Conservation (phyloP, 305 asterid genomes). For the Vinca major region DNA sequence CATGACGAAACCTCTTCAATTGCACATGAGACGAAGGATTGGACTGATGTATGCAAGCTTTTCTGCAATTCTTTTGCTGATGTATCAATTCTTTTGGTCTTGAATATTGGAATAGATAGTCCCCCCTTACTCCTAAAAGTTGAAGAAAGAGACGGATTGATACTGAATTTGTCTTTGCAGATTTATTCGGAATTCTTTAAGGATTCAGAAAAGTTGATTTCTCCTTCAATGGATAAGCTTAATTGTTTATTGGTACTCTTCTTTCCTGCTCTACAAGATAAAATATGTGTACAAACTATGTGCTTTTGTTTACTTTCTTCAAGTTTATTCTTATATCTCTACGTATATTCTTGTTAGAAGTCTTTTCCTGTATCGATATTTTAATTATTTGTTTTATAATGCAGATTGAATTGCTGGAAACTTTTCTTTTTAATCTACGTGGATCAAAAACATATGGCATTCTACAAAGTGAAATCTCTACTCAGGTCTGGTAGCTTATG, state of each 20-base stretch:
- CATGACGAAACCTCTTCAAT: constrained; percentile 23
- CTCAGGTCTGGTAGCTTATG: constrained; percentile 48
- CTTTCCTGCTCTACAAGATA: constrained; percentile 15
- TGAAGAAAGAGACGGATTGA: constrained; percentile 3
- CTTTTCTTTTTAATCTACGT: constrained; percentile 40
- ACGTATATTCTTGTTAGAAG: neutral
- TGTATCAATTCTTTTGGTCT: constrained; percentile 6
- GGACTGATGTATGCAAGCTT: constrained; percentile 55
- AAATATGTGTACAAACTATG: constrained; percentile 1
- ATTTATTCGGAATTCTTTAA: constrained; percentile 42
- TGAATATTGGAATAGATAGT: neutral
- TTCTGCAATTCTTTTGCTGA: constrained; percentile 18
- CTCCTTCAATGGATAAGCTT: constrained; percentile 38
- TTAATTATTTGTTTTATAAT: constrained; percentile 11
- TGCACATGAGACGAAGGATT: constrained; percentile 40
- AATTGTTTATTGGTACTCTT: constrained; percentile 40
- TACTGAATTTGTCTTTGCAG: constrained; percentile 46
- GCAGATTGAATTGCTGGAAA: constrained; percentile 66
- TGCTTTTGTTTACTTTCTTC: neutral
- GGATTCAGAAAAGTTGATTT: constrained; percentile 42
- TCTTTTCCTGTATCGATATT: constrained; percentile 11
- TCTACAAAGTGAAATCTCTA: constrained; percentile 38
- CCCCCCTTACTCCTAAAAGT: neutral
- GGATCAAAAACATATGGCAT: constrained; percentile 54
- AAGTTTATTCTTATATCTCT: neutral